Base-by-base conservation (phyloP, 805 yeast genomes). In the Cyberlindnera xylosilytica region DNA sequence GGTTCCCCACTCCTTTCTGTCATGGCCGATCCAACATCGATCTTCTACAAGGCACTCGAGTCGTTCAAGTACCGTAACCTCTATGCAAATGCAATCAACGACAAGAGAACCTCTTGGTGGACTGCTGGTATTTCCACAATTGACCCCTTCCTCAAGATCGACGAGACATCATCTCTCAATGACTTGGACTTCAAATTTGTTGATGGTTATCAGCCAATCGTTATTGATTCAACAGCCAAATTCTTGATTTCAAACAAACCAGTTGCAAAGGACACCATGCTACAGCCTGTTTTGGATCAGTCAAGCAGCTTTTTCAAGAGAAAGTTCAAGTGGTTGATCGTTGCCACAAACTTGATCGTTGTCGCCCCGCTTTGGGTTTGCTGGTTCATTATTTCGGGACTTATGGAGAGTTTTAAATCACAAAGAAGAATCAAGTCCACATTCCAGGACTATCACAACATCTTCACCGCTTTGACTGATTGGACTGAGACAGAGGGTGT, bases 101-200 rank as follows among this genome's bases (percentile, higher is more conserved):
- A 87, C 63, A 81, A 81, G 50, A 75, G 95, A 51, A 80, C 95
- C 4, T 75, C 86, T 13, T 88, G 87, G 83, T 87, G 85, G 76
- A 86, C 95, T 2, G 72, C 95, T 0, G 86, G 86, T 5, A 84
- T 84, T 27, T 76, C 84, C 0, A 53, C 62, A 20, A 63, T 68
- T 28, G 87, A 83, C 52, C 88, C 88, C 0, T 82, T 80, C 44
- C 62, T 64, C 31, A 61, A 56, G 26, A 65, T 72, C 13, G 68
- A 68, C 44, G 57, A 60, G 19, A 59, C 65, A 16, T 78, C 83
- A 2, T 68, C 69, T 58, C 62, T 69, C 36, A 69, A 69, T 42
- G 53, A 51, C 16, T 24, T 57, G 45, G 61, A 65, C 27, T 61
- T 78, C 38, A 64, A 65, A 29, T 82, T 69, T 50, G 50, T 80